Evolutionary conservation across 1,139 yeast genomes (phyloP).

Genomic region (Scheffersomyces stambukii): DNA sequence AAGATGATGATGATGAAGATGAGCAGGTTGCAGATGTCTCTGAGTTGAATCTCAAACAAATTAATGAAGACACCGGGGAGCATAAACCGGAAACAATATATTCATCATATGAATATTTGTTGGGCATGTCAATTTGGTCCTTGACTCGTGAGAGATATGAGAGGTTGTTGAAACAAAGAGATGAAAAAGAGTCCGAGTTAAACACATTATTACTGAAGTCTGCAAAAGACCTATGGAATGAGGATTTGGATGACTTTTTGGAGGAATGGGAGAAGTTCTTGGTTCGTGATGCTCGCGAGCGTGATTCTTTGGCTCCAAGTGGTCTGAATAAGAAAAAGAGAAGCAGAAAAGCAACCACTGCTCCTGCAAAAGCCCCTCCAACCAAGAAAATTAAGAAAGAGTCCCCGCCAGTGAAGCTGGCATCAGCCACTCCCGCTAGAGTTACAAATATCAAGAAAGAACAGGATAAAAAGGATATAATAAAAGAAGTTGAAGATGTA

Average conservation of each 20-base stretch:
- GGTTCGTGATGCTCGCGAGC: constrained; percentile 27
- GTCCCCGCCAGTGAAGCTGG: constrained; percentile 7
- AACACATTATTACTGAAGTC: constrained; percentile 59
- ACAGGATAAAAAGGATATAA: no score
- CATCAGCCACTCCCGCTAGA: constrained; percentile 11
- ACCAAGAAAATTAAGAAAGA: constrained; percentile 3
- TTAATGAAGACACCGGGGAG: constrained; percentile 28
- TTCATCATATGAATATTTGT: constrained; percentile 66
- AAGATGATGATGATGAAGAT: constrained; percentile 24
- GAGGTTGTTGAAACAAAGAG: constrained; percentile 66
- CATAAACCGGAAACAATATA: constrained; percentile 40
- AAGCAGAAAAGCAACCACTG: constrained; percentile 14
- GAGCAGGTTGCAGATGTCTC: constrained; percentile 39
- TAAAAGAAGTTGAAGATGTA: constrained; percentile 6
- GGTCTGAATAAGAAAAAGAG: constrained; percentile 26
- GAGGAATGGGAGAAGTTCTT: constrained; percentile 63
- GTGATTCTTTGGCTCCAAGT: constrained; percentile 26
- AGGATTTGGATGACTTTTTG: constrained; percentile 73
- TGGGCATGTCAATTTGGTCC: constrained; percentile 93
- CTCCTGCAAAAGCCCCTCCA: constrained; percentile 9
- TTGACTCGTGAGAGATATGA: constrained; percentile 87
- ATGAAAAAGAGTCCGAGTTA: constrained; percentile 69
- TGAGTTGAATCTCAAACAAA: constrained; percentile 20
- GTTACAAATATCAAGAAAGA: no score
- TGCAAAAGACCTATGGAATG: constrained; percentile 87